phyloP scores from a whole-genome alignment of 768 basidiomycete species.

The Boletellus emodensis region DNA sequence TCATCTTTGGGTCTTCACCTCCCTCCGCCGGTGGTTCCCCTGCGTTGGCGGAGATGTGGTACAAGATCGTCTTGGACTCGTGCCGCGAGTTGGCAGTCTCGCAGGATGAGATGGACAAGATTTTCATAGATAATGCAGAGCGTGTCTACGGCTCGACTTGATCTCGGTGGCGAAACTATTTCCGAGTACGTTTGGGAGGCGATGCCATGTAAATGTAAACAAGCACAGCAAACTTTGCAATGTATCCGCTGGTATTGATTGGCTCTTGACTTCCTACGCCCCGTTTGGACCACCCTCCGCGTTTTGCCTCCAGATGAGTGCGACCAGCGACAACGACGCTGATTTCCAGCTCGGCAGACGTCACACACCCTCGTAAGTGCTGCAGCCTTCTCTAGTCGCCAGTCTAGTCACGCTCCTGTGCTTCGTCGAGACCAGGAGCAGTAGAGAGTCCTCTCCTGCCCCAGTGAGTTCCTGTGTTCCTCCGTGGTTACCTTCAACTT shows the following conservation, averaged over 20 bases:
- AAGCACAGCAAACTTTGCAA: constrained; percentile 1
- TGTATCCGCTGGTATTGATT: constrained; percentile 2
- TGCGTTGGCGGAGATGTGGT: constrained; percentile 67
- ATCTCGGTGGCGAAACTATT: not conserved
- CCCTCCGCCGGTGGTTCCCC: constrained; percentile 45
- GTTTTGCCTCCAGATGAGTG: constrained; percentile 1
- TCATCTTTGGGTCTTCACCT: constrained; percentile 78
- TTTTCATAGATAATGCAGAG: constrained; percentile 57
- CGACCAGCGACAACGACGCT: constrained; percentile 25
- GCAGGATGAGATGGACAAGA: constrained; percentile 69
- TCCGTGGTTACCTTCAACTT: not conserved
- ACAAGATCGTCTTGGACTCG: constrained; percentile 73
- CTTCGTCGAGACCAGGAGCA: constrained; percentile 41
- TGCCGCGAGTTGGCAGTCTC: constrained; percentile 78
- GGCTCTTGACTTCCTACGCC: not conserved
- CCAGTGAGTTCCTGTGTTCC: constrained; percentile 32
- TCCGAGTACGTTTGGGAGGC: not conserved
- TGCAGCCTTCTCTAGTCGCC: not conserved
- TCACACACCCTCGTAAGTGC: constrained; percentile 37
- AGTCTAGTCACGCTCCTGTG: not conserved
- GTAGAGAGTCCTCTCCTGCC: constrained; percentile 52
- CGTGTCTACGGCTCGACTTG: constrained; percentile 35
- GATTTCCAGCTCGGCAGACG: constrained; percentile 29
- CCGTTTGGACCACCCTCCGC: not conserved
- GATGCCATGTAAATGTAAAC: not conserved